Evolutionary conservation across 257 asterid species (phyloP).

Genomic region (Coffea canephora): DNA sequence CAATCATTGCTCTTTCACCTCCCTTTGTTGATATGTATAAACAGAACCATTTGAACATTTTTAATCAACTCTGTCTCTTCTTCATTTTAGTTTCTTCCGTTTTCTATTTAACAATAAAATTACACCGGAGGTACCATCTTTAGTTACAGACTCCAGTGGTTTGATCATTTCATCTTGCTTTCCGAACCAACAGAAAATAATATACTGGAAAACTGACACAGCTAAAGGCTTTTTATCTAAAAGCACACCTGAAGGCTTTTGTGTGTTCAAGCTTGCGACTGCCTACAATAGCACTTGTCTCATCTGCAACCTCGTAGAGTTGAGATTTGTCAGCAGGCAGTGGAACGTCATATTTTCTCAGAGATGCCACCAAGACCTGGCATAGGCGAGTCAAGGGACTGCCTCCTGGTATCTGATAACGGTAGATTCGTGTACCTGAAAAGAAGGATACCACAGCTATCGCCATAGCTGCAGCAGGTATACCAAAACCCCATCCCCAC

Average conservation of each 20-base stretch:
- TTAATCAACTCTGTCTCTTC: too few species aligned
- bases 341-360: slow-evolving; percentile 38
- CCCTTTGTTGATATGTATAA: too few species aligned
- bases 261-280: slow-evolving; percentile 65
- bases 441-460: slow-evolving; percentile 57
- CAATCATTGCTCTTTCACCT: not conserved
- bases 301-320: slow-evolving; percentile 43
- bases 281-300: slow-evolving; percentile 47
- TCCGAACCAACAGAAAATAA: too few species aligned
- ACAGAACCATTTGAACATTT: too few species aligned
- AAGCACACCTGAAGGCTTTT: slow-evolving; percentile 1
- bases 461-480: slow-evolving; percentile 64
- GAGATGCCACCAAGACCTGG: slow-evolving; percentile 62
- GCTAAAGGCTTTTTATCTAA: not conserved
- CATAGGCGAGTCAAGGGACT: slow-evolving; percentile 65
- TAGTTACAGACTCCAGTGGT: too few species aligned
- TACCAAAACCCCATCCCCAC: slow-evolving; percentile 76
- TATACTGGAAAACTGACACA: slow-evolving; percentile 22
- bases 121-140: too few species aligned
- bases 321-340: slow-evolving; percentile 46
- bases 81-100: too few species aligned
- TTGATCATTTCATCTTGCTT: too few species aligned
- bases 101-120: too few species aligned
- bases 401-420: slow-evolving; percentile 74
- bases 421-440: slow-evolving; percentile 52